Percentiles rank a stretch among this genome's conserved stretches.
Evolutionary conservation across 1,139 yeast genomes (phyloP).

Genomic region (Diutina rugosa): DNA sequence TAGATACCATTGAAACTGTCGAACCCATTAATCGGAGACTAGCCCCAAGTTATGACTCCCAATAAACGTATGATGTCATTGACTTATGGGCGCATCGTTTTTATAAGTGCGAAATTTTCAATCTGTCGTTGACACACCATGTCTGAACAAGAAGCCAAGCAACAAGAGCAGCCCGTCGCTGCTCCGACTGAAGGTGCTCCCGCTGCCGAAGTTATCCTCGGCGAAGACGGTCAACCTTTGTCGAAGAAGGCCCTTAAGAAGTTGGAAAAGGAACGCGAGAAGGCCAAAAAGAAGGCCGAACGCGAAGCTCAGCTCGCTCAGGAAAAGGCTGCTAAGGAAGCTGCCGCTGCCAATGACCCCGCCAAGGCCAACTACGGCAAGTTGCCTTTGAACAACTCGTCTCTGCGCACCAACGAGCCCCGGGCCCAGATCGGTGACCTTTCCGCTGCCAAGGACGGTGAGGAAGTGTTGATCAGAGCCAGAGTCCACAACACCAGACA

Average conservation of each 20-base stretch:
- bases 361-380: slow-evolving; percentile 86
- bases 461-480: slow-evolving; percentile 78
- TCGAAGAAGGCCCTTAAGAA: slow-evolving; percentile 93
- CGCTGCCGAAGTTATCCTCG: slow-evolving; percentile 28
- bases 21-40: neutral
- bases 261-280: slow-evolving; percentile 85
- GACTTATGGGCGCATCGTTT: neutral
- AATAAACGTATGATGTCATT: neutral
- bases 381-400: slow-evolving; percentile 74
- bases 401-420: slow-evolving; percentile 42
- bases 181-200: slow-evolving; percentile 4
- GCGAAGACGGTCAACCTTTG: slow-evolving; percentile 87
- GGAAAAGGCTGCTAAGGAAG: slow-evolving; percentile 75
- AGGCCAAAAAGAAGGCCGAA: slow-evolving; percentile 87
- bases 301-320: slow-evolving; percentile 81
- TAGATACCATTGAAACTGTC: too few relatives aligned
- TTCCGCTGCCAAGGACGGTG: slow-evolving; percentile 58
- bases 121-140: neutral
- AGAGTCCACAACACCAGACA: slow-evolving; percentile 88
- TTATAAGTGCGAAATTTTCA: neutral
- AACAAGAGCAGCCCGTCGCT: neutral
- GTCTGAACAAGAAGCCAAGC: neutral
- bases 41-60: neutral
- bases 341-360: slow-evolving; percentile 62
- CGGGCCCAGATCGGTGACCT: slow-evolving; percentile 49